A percentile compares a stretch with the other conserved stretches of the same genome.
These are phyloP conservation scores for Senecio squalidus DNA, from an alignment of 140 eudicot species.

Conservation along the genomic window DNA sequence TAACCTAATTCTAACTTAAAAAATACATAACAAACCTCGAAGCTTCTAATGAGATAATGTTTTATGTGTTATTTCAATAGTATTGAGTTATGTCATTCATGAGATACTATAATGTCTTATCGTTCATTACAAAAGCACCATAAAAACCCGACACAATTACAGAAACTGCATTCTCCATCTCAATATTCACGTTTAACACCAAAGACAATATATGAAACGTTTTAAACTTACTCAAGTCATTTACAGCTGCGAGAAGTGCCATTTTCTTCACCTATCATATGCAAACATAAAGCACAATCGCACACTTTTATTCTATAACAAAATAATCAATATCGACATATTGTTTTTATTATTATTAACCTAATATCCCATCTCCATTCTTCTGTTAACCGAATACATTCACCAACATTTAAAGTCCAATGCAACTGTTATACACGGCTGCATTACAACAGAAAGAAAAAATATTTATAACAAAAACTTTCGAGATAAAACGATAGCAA, in stretches of 20 bases:
- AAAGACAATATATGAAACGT: neutral
- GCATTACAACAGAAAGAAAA: slow-evolving; percentile 4
- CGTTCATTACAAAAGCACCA: no score
- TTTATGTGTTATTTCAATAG: no score
- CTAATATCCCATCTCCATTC: no score
- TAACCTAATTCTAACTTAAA: no score
- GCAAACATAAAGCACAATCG: neutral
- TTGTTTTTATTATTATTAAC: neutral
- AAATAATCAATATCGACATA: neutral
- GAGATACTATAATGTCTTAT: no score
- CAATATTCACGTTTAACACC: neutral
- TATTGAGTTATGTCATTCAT: no score
- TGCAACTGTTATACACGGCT: slow-evolving; percentile 40
- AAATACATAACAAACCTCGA: no score
- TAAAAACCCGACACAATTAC: no score
- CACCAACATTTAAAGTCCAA: slow-evolving; percentile 41
- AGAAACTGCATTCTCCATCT: neutral
- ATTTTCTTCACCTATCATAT: slow-evolving; percentile 36
- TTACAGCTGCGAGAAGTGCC: slow-evolving; percentile 36
- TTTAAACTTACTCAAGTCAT: slow-evolving; percentile 27
- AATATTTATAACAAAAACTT: neutral
- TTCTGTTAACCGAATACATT: slow-evolving; percentile 44
- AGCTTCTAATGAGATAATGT: no score
- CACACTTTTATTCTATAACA: neutral
- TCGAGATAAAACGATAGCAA: neutral